A percentile compares a stretch with the other conserved stretches of the same genome.
phyloP scores from a whole-genome alignment of 768 basidiomycete genomes.

The Termitomyces sp. region DNA sequence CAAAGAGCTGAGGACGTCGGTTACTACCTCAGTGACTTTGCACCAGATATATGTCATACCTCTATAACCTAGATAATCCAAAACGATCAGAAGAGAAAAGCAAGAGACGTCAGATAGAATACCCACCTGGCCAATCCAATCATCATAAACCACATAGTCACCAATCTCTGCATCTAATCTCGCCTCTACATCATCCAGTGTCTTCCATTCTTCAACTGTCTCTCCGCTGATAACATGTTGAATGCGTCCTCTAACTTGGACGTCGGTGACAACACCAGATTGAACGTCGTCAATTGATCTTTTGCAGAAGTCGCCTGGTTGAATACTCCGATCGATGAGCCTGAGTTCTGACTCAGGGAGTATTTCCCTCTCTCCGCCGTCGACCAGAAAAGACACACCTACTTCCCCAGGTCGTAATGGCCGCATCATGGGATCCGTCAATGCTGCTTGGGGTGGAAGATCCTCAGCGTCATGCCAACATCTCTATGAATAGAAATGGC shows the following conservation, averaged over 20 bases:
- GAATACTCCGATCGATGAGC: slow-evolving; percentile 73
- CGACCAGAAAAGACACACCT: slow-evolving; percentile 64
- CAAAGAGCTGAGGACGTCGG: slow-evolving; percentile 56
- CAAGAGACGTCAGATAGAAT: neutral
- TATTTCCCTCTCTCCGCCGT: slow-evolving; percentile 55
- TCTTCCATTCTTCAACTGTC: slow-evolving; percentile 58
- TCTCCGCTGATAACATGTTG: slow-evolving; percentile 70
- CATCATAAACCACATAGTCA: slow-evolving; percentile 75
- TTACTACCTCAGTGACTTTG: slow-evolving; percentile 70
- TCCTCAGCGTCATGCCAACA: slow-evolving; percentile 90
- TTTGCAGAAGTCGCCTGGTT: slow-evolving; percentile 80
- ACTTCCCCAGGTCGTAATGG: slow-evolving; percentile 76
- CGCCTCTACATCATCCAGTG: slow-evolving; percentile 49
- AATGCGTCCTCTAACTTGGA: slow-evolving; percentile 59
- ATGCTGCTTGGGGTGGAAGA: slow-evolving; percentile 34
- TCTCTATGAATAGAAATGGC: slow-evolving; percentile 40
- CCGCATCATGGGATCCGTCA: slow-evolving; percentile 68
- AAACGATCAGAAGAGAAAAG: neutral
- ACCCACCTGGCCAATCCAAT: slow-evolving; percentile 88
- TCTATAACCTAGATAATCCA: slow-evolving; percentile 1
- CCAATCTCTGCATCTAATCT: slow-evolving; percentile 63
- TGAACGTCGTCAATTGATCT: slow-evolving; percentile 66
- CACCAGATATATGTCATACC: slow-evolving; percentile 1
- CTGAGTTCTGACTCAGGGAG: slow-evolving; percentile 61
- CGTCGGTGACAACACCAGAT: slow-evolving; percentile 68